Evolutionary conservation across 441 rosid genomes (phyloP), one percentile per base, ranked within the genome.

Genomic region (Arabidopsis hybrid): DNA sequence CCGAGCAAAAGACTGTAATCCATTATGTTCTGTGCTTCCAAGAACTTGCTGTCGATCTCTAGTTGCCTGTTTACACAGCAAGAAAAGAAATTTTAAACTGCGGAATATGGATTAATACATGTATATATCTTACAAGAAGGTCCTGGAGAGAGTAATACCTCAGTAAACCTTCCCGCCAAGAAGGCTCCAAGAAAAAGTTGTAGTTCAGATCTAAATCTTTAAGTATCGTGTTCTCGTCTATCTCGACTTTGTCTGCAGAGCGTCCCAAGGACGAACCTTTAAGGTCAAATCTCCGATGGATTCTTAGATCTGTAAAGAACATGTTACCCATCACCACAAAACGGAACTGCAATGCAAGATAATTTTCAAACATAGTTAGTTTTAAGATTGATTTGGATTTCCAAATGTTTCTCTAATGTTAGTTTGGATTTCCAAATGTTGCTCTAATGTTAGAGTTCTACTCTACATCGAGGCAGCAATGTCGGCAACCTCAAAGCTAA

Each of bases 251-350:
- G 78, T 95, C 85, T 50, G 97, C 82, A 21, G 98, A 95, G 16
- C 97, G 97, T 60, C 99, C 99, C 7, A 91, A 73, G 1, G 93
- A 92, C 5, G 99, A 95, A 69, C 99, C 99, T 82, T 95, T 95
- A 81, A 95, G 86, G 84, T 95, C 99, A 74, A 86, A 95, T 84
- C 98, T 87, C 72, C 99, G 79, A 68, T 95, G 99, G 70, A 95
- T 92, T 83, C 97, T 88, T 65, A 95, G 77, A 82, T 95, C 99
- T 57, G 98, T 95, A 85, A 95, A 95, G 93, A 95, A 92, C 99
- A 95, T 89, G 74, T 95, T 95, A 64, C 99, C 99, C 99, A 95
- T 95, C 83, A 95, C 99, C 71, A 95, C 99, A 79, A 92, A 95
- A 43, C 98, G 92, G 79, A 95, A 95, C 99, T 95, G 96, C 85